A percentile compares a stretch with the other conserved stretches of the same genome.
phyloP scores from a whole-genome alignment of 2,329 filamentous ascomycete species.

The Dactylella cylindrospora region DNA sequence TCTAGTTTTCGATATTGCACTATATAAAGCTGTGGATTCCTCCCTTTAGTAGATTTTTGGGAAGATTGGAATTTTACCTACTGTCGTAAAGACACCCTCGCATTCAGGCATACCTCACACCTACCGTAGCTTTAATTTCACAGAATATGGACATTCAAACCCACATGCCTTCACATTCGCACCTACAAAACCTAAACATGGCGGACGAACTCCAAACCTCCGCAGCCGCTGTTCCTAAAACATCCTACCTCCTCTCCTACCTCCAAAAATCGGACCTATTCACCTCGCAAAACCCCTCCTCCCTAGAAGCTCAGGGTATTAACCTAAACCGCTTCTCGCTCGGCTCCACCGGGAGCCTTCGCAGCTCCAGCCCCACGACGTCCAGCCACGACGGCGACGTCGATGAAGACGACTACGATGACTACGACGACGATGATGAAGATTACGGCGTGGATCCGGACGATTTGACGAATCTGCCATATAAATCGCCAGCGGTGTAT shows the following conservation, averaged over 20 bases:
- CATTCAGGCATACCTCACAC: too few relatives aligned
- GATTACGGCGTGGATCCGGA: conserved; percentile 28
- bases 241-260: conserved; percentile 37
- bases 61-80: too few relatives aligned
- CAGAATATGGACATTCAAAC: neutral
- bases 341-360: conserved; percentile 11
- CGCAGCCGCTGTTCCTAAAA: neutral
- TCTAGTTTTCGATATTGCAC: too few relatives aligned
- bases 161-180: neutral
- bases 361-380: conserved; percentile 7
- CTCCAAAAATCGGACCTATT: conserved; percentile 30
- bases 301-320: too few relatives aligned
- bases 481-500: conserved; percentile 34
- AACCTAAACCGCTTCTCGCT: conserved; percentile 4
- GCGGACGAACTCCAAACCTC: too few relatives aligned
- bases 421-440: neutral
- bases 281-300: too few relatives aligned
- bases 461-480: conserved; percentile 39
- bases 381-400: conserved; percentile 4
- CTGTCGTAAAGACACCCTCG: too few relatives aligned
- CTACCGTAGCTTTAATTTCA: too few relatives aligned
- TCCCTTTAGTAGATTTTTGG: too few relatives aligned
- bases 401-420: conserved; percentile 9
- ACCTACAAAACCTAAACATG: neutral
- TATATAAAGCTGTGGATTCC: too few relatives aligned